Conservation (phyloP, 192 early-diverging fungal species). For the Gigaspora rosea region DNA sequence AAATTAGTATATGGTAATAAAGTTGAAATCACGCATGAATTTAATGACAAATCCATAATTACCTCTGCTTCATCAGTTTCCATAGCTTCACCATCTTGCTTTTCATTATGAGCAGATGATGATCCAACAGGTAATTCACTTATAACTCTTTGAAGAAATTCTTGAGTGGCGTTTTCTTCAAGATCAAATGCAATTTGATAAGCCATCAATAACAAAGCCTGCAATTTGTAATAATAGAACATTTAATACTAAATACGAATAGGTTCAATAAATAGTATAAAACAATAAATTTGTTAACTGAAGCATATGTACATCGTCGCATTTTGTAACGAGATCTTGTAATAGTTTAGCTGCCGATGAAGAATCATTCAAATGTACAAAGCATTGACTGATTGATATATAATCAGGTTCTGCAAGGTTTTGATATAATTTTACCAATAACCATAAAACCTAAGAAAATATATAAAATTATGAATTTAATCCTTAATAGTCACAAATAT, state of each 20-base stretch:
- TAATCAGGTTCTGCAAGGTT: conserved; percentile 85
- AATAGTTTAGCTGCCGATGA: conserved; percentile 73
- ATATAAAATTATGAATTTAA: not conserved
- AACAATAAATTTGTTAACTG: not conserved
- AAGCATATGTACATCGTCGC: conserved; percentile 51
- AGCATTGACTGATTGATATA: conserved; percentile 87
- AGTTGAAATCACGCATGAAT: not conserved
- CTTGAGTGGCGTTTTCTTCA: conserved; percentile 95
- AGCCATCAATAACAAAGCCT: conserved; percentile 73
- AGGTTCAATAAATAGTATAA: not conserved
- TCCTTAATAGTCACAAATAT: not conserved
- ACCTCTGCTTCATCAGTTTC: conserved; percentile 27
- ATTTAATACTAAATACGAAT: not conserved
- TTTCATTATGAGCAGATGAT: conserved; percentile 30
- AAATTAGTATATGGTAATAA: not conserved
- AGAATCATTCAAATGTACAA: conserved; percentile 89
- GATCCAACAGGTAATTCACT: conserved; percentile 53
- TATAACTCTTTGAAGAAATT: conserved; percentile 85
- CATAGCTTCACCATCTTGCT: conserved; percentile 15
- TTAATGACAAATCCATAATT: conserved; percentile 18
- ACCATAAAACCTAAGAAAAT: conserved; percentile 57
- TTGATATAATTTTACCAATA: conserved; percentile 75
- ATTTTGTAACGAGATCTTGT: conserved; percentile 61
- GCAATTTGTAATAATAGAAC: not conserved
- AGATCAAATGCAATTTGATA: conserved; percentile 99